Percentiles rank a stretch among this genome's conserved stretches.
Evolutionary conservation across 495 filamentous ascomycete genomes (phyloP).

Genomic region (Lindgomyces ingoldianus): DNA sequence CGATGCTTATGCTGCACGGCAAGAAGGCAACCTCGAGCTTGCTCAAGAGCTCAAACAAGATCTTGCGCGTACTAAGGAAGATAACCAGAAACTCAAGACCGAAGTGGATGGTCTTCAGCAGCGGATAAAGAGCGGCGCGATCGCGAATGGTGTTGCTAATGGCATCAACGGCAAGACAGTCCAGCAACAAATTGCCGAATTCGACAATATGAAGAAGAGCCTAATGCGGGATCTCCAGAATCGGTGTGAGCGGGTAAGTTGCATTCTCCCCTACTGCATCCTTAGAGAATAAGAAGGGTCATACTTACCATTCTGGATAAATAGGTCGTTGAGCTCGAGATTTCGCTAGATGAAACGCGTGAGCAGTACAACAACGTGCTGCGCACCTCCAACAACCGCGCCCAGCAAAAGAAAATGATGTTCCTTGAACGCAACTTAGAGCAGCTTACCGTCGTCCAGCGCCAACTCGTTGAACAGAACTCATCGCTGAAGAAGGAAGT

Average conservation of each 20-base stretch:
- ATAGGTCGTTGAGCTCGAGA: conserved; percentile 89
- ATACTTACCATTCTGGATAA: conserved; percentile 15
- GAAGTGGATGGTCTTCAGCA: conserved; percentile 77
- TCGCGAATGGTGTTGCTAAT: conserved; percentile 54
- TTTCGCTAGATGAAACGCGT: conserved; percentile 91
- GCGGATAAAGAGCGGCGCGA: conserved; percentile 59
- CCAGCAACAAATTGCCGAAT: conserved; percentile 95
- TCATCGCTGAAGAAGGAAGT: conserved; percentile 96
- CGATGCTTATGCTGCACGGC: conserved; percentile 70
- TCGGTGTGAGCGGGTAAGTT: conserved; percentile 80
- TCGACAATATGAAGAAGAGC: conserved; percentile 99
- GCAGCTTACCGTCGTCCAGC: conserved; percentile 93
- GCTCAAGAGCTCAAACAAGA: conserved; percentile 73
- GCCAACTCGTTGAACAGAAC: conserved; percentile 97
- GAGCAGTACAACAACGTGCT: conserved; percentile 99
- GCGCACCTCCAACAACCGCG: conserved; percentile 90
- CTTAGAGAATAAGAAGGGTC: background rate
- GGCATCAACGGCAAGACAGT: conserved; percentile 84
- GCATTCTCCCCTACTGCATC: background rate
- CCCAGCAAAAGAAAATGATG: conserved; percentile 99
- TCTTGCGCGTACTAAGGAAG: conserved; percentile 67
- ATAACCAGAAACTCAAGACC: conserved; percentile 72
- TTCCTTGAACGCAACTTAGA: conserved; percentile 98
- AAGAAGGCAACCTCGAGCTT: conserved; percentile 68
- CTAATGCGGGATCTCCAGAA: conserved; percentile 98